Evolutionary conservation across 2,329 filamentous ascomycete genomes (phyloP).

Genomic region (Tolypocladium cylindrosporum): DNA sequence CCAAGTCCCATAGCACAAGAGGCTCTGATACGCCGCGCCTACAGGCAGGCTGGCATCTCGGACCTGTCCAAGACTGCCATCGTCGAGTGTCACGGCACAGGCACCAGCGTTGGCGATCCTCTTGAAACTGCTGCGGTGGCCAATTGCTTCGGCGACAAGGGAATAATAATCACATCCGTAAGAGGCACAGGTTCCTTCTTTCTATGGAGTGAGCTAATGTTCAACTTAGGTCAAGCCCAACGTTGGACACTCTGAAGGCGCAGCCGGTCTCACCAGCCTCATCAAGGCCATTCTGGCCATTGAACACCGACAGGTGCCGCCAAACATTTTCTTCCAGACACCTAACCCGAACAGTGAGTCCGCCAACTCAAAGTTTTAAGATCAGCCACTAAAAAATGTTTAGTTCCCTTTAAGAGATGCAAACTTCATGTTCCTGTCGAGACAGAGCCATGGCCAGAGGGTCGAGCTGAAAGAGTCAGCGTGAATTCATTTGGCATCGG

Average conservation of each 20-base stretch:
- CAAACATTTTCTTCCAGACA: conserved; percentile 10
- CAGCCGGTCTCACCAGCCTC: conserved; percentile 14
- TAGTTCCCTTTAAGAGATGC: not conserved
- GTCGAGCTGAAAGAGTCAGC: conserved; percentile 29
- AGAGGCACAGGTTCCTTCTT: not conserved
- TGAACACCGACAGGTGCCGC: conserved; percentile 12
- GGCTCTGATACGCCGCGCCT: conserved; percentile 17
- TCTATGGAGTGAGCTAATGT: not conserved
- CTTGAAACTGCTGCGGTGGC: conserved; percentile 24
- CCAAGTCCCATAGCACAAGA: conserved; percentile 21
- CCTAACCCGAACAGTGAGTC: conserved; percentile 13
- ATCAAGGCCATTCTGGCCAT: conserved; percentile 17
- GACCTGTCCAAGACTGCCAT: conserved; percentile 7
- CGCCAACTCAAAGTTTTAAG: not conserved
- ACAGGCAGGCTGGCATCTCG: conserved; percentile 11
- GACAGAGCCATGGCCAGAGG: conserved; percentile 22
- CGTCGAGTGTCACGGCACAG: conserved; percentile 18
- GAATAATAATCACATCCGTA: conserved; percentile 14
- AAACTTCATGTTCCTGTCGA: conserved; percentile 14
- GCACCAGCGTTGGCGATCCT: conserved; percentile 28
- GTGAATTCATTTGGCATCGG: conserved; percentile 34
- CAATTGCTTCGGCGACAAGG: conserved; percentile 12
- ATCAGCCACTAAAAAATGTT: not conserved
- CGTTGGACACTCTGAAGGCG: conserved; percentile 18
- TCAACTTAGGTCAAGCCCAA: conserved; percentile 15